Evolutionary conservation across 1,284 basidiomycete species (phyloP).

Genomic region (Ustilago lituana): DNA sequence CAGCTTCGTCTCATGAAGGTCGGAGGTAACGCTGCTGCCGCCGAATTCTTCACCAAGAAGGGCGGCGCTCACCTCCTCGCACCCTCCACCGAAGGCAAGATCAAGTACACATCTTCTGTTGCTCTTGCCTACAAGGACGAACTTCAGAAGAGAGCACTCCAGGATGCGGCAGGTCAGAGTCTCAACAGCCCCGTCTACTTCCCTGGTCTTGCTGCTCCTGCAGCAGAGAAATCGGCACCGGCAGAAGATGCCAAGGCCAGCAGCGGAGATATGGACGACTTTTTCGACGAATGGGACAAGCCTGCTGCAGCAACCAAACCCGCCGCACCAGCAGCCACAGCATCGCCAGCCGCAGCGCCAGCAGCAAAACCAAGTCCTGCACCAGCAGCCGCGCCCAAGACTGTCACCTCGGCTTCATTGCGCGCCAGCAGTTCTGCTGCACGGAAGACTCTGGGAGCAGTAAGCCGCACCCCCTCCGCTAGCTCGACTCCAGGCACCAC

Average conservation of each 20-base stretch:
- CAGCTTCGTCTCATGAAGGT: conserved; percentile 97
- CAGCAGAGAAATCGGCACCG: conserved; percentile 64
- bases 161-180: conserved; percentile 72
- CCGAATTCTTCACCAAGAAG: conserved; percentile 88
- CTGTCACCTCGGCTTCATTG: conserved; percentile 58
- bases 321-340: conserved; percentile 28
- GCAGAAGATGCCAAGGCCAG: conserved; percentile 64
- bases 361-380: conserved; percentile 22
- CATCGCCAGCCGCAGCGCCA: conserved; percentile 32
- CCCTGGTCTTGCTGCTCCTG: conserved; percentile 69
- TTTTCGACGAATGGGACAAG: conserved; percentile 96
- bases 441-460: conserved; percentile 42
- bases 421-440: conserved; percentile 44
- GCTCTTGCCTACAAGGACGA: conserved; percentile 94
- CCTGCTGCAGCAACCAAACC: conserved; percentile 68
- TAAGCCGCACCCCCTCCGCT: conserved; percentile 50
- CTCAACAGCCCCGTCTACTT: conserved; percentile 60
- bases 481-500: conserved; percentile 47
- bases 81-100: conserved; percentile 80
- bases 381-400: conserved; percentile 45
- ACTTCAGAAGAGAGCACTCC: conserved; percentile 80
- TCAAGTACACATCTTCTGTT: conserved; percentile 85
- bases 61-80: conserved; percentile 78
- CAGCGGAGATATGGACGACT: conserved; percentile 80
- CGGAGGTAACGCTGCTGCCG: conserved; percentile 88